These are phyloP conservation scores for Crucihimalaya himalaica DNA, from an alignment of 345 rosid genomes.

Conservation along the genomic window DNA sequence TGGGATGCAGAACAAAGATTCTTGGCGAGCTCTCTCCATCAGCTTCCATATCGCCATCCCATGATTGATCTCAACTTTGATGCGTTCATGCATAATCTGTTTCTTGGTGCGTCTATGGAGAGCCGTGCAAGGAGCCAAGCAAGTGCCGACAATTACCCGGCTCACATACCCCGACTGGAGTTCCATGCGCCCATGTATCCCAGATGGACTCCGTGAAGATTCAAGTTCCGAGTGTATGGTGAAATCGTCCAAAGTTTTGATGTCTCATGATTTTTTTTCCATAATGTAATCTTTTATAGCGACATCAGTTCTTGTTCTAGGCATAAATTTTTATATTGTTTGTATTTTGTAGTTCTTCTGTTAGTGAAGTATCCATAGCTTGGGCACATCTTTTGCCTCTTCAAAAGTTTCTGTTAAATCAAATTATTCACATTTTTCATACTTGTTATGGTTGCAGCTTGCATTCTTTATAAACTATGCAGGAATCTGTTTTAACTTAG, in stretches of 20 bases:
- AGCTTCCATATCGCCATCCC: conserved; percentile 26
- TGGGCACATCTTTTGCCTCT: background rate
- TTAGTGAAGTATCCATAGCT: conserved; percentile 25
- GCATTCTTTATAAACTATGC: too few relatives aligned
- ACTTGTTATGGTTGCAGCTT: background rate
- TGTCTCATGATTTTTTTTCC: conserved; percentile 33
- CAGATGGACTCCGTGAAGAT: conserved; percentile 34
- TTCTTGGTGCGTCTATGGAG: background rate
- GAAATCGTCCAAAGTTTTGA: conserved; percentile 32
- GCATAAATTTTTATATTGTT: conserved; percentile 20
- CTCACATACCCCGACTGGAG: conserved; percentile 11
- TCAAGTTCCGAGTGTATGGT: background rate
- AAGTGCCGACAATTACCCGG: background rate
- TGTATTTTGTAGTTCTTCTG: conserved; percentile 25
- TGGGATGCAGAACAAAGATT: conserved; percentile 35
- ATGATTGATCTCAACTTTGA: conserved; percentile 38
- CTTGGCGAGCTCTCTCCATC: conserved; percentile 5
- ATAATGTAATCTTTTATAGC: conserved; percentile 19
- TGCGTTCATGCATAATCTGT: conserved; percentile 30
- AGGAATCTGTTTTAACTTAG: background rate
- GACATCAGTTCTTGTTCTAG: conserved; percentile 29
- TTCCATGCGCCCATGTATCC: conserved; percentile 26
- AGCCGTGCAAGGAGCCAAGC: conserved; percentile 9
- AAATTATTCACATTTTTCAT: conserved; percentile 9
- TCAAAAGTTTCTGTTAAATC: background rate